phyloP scores from a whole-genome alignment of 441 rosid species.

The Daphne laureola region DNA sequence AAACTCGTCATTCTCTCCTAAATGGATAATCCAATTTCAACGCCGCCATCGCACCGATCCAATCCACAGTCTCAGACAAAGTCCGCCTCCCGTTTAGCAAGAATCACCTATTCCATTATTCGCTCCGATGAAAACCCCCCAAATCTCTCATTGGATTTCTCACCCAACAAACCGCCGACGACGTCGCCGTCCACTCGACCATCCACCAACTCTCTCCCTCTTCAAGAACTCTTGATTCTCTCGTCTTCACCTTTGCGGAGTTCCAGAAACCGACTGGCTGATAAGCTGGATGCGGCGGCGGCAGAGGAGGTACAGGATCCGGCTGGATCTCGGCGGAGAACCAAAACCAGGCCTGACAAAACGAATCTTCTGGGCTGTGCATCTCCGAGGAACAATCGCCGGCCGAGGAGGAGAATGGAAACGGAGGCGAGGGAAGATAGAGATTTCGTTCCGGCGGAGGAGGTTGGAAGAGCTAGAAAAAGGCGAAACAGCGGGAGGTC shows the following conservation, averaged over 20 bases:
- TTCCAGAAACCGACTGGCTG: constrained; percentile 56
- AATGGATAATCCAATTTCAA: constrained; percentile 56
- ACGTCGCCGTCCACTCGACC: constrained; percentile 24
- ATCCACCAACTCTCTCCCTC: constrained; percentile 35
- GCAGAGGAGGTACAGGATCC: constrained; percentile 40
- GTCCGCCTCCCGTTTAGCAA: constrained; percentile 49
- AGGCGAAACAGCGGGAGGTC: constrained; percentile 40
- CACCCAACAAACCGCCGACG: constrained; percentile 31
- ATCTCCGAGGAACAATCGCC: constrained; percentile 59
- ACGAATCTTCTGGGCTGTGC: constrained; percentile 32
- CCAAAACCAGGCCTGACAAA: constrained; percentile 52
- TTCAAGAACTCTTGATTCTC: constrained; percentile 60
- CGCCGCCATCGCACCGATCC: constrained; percentile 39
- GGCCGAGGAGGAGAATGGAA: constrained; percentile 54
- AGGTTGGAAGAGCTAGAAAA: constrained; percentile 37
- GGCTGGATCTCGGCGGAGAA: constrained; percentile 33
- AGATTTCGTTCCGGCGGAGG: constrained; percentile 45
- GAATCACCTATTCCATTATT: constrained; percentile 20
- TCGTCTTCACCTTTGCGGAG: constrained; percentile 68
- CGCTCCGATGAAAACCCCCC: constrained; percentile 26
- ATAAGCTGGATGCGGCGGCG: constrained; percentile 49
- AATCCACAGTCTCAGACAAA: constrained; percentile 35
- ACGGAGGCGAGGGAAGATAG: constrained; percentile 60
- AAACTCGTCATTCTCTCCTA: constrained; percentile 12
- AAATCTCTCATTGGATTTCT: constrained; percentile 41